A percentile compares a stretch with the other conserved stretches of the same genome.
Evolutionary conservation across 2,329 filamentous ascomycete species (phyloP).

Genomic region (Plenodomus lindquistii): DNA sequence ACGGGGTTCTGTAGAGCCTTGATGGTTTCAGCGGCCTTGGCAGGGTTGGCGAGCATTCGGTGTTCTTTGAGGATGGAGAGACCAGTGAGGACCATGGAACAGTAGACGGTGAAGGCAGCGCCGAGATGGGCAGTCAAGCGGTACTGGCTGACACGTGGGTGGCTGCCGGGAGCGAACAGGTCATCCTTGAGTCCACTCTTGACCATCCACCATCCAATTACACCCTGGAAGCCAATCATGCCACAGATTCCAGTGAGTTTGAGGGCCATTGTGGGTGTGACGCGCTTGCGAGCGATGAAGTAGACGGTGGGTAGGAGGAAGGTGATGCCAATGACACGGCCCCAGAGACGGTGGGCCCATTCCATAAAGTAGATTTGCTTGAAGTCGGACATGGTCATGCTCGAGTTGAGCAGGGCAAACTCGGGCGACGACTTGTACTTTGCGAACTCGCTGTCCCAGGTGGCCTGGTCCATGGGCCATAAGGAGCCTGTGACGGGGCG

Average conservation of each 20-base stretch:
- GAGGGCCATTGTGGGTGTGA: slow-evolving; percentile 75
- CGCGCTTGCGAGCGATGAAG: slow-evolving; percentile 79
- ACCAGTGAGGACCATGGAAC: slow-evolving; percentile 90
- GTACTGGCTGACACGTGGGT: slow-evolving; percentile 94
- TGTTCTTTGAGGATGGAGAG: slow-evolving; percentile 80
- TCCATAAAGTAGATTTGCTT: slow-evolving; percentile 99
- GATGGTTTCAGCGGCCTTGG: slow-evolving; percentile 63
- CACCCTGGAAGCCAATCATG: slow-evolving; percentile 91
- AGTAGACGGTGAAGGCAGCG: slow-evolving; percentile 89
- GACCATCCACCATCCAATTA: slow-evolving; percentile 99
- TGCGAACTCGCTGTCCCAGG: slow-evolving; percentile 91
- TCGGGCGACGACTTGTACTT: slow-evolving; percentile 94
- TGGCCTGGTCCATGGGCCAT: slow-evolving; percentile 74
- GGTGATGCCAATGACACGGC: slow-evolving; percentile 83
- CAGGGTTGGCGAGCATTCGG: slow-evolving; percentile 69
- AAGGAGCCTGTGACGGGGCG: slow-evolving; percentile 90
- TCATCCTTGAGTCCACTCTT: slow-evolving; percentile 95
- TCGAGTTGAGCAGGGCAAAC: slow-evolving; percentile 86
- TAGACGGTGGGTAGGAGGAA: slow-evolving; percentile 88
- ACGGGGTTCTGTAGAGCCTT: slow-evolving; percentile 64
- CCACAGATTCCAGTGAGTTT: slow-evolving; percentile 81
- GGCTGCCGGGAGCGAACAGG: slow-evolving; percentile 85
- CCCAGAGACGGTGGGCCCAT: slow-evolving; percentile 95
- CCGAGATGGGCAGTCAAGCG: slow-evolving; percentile 86
- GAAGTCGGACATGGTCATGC: slow-evolving; percentile 92